These are phyloP conservation scores for Fagus sylvatica DNA, from an alignment of 306 rosid genomes.

Conservation along the genomic window DNA sequence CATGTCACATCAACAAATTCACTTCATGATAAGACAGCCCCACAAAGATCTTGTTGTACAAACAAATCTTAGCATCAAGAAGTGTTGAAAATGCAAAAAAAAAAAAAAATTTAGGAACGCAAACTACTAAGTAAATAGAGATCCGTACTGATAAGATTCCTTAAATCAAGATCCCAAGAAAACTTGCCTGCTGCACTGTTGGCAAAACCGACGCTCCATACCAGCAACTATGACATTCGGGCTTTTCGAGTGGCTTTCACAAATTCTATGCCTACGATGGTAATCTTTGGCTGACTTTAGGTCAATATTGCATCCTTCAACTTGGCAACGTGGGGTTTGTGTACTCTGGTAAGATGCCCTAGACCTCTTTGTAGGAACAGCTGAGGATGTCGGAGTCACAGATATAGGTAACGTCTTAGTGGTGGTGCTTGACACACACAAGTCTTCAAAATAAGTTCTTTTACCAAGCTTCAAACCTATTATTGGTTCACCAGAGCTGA, in stretches of 20 bases:
- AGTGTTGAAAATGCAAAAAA: neutral
- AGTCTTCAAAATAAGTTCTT: conserved; percentile 73
- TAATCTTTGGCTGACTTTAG: conserved; percentile 75
- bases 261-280: conserved; percentile 86
- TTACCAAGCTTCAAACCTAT: conserved; percentile 87
- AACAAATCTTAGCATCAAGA: neutral
- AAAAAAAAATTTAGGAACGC: neutral
- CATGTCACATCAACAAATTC: conserved; percentile 13
- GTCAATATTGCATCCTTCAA: conserved; percentile 84
- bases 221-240: conserved; percentile 72
- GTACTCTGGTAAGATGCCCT: conserved; percentile 47
- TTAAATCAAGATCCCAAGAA: conserved; percentile 16
- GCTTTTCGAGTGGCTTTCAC: conserved; percentile 81
- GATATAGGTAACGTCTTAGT: conserved; percentile 45
- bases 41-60: neutral
- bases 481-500: conserved; percentile 72
- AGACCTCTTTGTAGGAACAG: conserved; percentile 44
- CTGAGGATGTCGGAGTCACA: conserved; percentile 31
- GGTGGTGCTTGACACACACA: conserved; percentile 42
- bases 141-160: neutral
- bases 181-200: conserved; percentile 90
- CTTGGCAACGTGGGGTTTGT: conserved; percentile 66
- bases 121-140: neutral
- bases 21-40: neutral
- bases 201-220: conserved; percentile 85